Conservation (phyloP, 208 protist genomes). For the Crithidia sp. region DNA sequence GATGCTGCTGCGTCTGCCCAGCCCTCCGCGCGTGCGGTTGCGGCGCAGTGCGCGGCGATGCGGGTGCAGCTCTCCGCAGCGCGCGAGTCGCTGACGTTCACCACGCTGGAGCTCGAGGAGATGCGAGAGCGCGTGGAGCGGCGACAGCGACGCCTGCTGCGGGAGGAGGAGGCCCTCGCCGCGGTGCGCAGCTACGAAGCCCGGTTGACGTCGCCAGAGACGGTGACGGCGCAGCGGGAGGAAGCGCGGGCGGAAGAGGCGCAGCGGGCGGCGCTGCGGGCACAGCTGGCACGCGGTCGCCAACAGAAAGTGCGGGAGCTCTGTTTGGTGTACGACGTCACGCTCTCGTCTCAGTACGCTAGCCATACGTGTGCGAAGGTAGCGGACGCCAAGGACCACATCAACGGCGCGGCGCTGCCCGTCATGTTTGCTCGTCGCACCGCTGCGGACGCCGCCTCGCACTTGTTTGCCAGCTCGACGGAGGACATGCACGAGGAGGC, state of each 20-base stretch:
- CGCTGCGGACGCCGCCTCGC: slow-evolving; percentile 23
- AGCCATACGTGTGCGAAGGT: slow-evolving; percentile 14
- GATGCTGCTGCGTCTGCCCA: slow-evolving; percentile 21
- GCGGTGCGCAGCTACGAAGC: slow-evolving; percentile 18
- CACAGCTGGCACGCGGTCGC: slow-evolving; percentile 34
- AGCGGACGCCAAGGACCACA: slow-evolving; percentile 39
- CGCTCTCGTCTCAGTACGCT: slow-evolving; percentile 34
- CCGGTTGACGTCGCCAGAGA: not conserved
- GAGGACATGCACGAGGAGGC: slow-evolving; percentile 61
- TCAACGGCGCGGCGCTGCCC: slow-evolving; percentile 33
- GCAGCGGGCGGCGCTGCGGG: slow-evolving; percentile 36
- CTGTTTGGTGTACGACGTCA: slow-evolving; percentile 37
- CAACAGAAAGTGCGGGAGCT: slow-evolving; percentile 35
- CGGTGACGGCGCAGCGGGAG: not conserved
- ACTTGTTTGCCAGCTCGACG: slow-evolving; percentile 33
- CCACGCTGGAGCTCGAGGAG: slow-evolving; percentile 39
- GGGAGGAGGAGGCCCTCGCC: slow-evolving; percentile 36
- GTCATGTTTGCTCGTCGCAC: slow-evolving; percentile 20
- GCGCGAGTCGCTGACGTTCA: slow-evolving; percentile 38
- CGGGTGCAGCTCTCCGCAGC: slow-evolving; percentile 39
- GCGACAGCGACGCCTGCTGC: slow-evolving; percentile 29
- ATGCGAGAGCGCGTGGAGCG: slow-evolving; percentile 34
- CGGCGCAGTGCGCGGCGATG: slow-evolving; percentile 38
- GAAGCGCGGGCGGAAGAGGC: slow-evolving; percentile 32
- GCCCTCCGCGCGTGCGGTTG: slow-evolving; percentile 9